phyloP scores from a whole-genome alignment of 2,329 filamentous ascomycete species.

The Capronia coronata region DNA sequence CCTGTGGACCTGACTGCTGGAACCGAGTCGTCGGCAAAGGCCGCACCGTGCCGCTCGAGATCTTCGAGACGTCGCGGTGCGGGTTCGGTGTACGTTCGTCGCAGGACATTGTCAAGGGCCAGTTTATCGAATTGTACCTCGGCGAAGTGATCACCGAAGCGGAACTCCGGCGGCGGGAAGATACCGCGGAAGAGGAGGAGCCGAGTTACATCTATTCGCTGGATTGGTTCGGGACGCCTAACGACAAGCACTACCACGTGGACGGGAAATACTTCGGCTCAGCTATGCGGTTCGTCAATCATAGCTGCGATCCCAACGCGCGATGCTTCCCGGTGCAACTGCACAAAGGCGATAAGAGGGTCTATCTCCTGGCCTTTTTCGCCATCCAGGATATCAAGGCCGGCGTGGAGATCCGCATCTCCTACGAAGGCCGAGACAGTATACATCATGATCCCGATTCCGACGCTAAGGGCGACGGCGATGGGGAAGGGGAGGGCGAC shows the following conservation, averaged over 20 bases:
- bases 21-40: conserved; percentile 40
- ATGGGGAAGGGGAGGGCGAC: conserved; percentile 29
- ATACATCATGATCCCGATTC: conserved; percentile 2
- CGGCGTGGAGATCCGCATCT: conserved; percentile 42
- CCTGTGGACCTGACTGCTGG: conserved; percentile 35
- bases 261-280: conserved; percentile 41
- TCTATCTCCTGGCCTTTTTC: conserved; percentile 46
- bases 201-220: conserved; percentile 41
- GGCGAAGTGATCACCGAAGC: conserved; percentile 40
- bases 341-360: conserved; percentile 35
- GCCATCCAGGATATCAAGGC: conserved; percentile 38
- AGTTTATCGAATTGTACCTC: conserved; percentile 43
- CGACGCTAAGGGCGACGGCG: conserved; percentile 5
- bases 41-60: conserved; percentile 36
- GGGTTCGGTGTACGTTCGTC: conserved; percentile 41
- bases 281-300: conserved; percentile 44
- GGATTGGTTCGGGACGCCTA: conserved; percentile 33
- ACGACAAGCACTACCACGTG: conserved; percentile 35
- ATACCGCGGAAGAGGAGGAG: conserved; percentile 26
- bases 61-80: conserved; percentile 39
- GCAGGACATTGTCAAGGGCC: conserved; percentile 36
- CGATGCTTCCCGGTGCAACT: conserved; percentile 41
- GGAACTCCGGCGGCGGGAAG: conserved; percentile 37
- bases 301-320: conserved; percentile 45
- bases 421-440: conserved; percentile 32